Percentiles rank a stretch among this genome's conserved stretches.
These are phyloP conservation scores for Calonectria hongkongensis DNA, from an alignment of 2,329 filamentous ascomycete genomes.

Conservation along the genomic window DNA sequence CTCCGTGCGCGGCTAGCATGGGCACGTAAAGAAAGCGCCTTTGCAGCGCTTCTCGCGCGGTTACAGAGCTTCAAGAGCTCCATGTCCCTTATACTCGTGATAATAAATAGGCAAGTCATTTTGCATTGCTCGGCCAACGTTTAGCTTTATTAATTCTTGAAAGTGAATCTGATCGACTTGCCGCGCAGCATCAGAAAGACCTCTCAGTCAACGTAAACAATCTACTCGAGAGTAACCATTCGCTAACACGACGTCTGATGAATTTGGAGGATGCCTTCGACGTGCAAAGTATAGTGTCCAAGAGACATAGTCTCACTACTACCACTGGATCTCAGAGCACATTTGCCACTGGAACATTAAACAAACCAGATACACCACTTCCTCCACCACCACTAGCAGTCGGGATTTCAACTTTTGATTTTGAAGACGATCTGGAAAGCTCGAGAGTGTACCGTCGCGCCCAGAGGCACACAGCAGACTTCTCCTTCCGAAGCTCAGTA, in stretches of 20 bases:
- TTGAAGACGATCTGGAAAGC: not conserved
- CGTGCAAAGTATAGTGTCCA: not conserved
- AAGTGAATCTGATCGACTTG: conserved; percentile 9
- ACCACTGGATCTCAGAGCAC: not conserved
- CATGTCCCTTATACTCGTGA: conserved; percentile 31
- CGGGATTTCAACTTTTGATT: not conserved
- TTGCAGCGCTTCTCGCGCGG: not conserved
- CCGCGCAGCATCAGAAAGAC: not conserved
- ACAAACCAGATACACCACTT: not conserved
- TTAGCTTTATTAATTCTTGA: not conserved
- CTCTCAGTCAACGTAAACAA: not conserved
- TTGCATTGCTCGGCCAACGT: not conserved
- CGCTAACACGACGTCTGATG: conserved; percentile 13
- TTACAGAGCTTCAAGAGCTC: conserved; percentile 33
- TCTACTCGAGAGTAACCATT: conserved; percentile 30
- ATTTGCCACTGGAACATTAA: not conserved
- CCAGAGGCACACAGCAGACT: not conserved
- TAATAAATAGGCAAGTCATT: conserved; percentile 10
- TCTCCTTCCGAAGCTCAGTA: conserved; percentile 8
- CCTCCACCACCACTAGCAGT: not conserved
- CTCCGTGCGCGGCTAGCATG: not conserved
- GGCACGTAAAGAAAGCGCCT: conserved; percentile 21
- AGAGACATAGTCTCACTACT: conserved; percentile 3
- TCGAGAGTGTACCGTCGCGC: conserved; percentile 5
- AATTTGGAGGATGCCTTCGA: conserved; percentile 33